Evolutionary conservation across 495 filamentous ascomycete genomes (phyloP).

Genomic region (Penicillium macrosclerotiorum): DNA sequence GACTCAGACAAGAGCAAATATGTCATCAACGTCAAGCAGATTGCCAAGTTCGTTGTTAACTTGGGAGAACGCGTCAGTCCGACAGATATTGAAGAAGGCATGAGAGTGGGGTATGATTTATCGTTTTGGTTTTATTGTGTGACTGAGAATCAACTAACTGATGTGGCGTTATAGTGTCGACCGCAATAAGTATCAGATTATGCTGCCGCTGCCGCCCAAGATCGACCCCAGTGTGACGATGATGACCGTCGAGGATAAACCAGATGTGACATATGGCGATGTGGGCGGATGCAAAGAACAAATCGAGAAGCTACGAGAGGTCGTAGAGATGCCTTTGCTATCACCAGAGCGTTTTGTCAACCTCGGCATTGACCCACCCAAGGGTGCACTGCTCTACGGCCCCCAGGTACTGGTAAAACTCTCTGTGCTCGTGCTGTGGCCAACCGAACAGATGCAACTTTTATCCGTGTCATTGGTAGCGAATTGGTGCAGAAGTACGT

Average conservation of each 20-base stretch:
- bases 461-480: conserved; percentile 96
- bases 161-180: conserved; percentile 65
- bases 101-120: conserved; percentile 90
- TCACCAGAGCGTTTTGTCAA: conserved; percentile 96
- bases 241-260: conserved; percentile 99
- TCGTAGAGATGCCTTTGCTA: conserved; percentile 95
- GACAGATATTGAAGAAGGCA: conserved; percentile 98
- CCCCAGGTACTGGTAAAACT: conserved; percentile 98
- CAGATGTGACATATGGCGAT: conserved; percentile 97
- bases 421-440: conserved; percentile 96
- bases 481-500: conserved; percentile 99
- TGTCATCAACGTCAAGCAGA: conserved; percentile 99
- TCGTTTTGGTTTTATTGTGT: too few species aligned
- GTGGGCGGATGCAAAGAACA: conserved; percentile 99
- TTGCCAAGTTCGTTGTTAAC: conserved; percentile 99
- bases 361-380: conserved; percentile 96
- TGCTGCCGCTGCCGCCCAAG: conserved; percentile 95
- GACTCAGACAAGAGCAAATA: conserved; percentile 99
- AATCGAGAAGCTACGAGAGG: conserved; percentile 97
- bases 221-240: conserved; percentile 99
- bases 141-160: too few species aligned
- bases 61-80: conserved; percentile 95
- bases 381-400: conserved; percentile 94
- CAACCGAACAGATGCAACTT: conserved; percentile 96
- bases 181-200: conserved; percentile 97